Evolutionary conservation across 306 rosid species (phyloP).

Genomic region (Fagus sylvatica): DNA sequence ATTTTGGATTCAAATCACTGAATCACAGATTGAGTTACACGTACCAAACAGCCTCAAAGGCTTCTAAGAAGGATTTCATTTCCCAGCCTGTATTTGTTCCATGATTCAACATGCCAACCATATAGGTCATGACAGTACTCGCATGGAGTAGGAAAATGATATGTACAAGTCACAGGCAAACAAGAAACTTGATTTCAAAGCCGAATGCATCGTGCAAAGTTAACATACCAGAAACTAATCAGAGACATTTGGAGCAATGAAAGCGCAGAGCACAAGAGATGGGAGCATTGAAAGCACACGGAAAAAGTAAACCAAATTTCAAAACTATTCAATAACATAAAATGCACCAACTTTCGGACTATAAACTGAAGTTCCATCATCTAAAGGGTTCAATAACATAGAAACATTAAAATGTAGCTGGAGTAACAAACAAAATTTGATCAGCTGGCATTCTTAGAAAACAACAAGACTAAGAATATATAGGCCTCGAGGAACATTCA

Average conservation of each 20-base stretch:
- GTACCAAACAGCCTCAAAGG: too few relatives aligned
- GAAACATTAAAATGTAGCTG: not conserved
- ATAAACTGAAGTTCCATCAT: not conserved
- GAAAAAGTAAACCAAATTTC: too few relatives aligned
- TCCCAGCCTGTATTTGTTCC: too few relatives aligned
- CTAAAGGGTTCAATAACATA: conserved; percentile 20
- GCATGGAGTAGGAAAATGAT: too few relatives aligned
- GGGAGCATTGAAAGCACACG: not conserved
- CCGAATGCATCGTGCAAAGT: not conserved
- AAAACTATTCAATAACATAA: not conserved
- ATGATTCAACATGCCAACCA: too few relatives aligned
- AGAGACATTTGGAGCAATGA: not conserved
- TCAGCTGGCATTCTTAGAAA: conserved; percentile 21
- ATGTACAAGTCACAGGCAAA: too few relatives aligned
- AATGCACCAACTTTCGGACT: conserved; percentile 1
- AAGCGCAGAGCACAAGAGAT: not conserved
- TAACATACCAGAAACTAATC: not conserved
- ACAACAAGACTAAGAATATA: conserved; percentile 22
- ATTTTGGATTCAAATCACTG: too few relatives aligned
- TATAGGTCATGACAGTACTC: too few relatives aligned
- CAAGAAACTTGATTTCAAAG: too few relatives aligned
- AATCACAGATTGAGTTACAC: too few relatives aligned
- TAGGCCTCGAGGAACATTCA: conserved; percentile 39
- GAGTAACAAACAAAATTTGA: conserved; percentile 32
- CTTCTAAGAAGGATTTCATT: too few relatives aligned